These are phyloP conservation scores for Solanum pinnatisectum DNA, from an alignment of 257 asterid genomes.

Conservation along the genomic window DNA sequence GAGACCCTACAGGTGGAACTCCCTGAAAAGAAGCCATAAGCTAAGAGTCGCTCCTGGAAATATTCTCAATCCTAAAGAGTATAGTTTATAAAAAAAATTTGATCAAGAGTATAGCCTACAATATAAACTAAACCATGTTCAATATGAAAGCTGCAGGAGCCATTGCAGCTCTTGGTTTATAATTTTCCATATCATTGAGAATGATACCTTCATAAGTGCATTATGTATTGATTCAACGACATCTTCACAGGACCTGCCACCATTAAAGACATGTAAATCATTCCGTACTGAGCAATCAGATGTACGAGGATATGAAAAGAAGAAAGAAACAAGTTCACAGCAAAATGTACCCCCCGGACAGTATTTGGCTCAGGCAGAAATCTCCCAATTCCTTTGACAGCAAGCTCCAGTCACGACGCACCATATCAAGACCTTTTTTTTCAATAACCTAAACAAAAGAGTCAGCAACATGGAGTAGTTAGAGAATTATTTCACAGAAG, in stretches of 20 bases:
- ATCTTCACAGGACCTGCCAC: slow-evolving; percentile 83
- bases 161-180: neutral
- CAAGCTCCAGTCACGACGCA: slow-evolving; percentile 99
- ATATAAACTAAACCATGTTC: neutral
- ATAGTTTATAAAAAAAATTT: neutral
- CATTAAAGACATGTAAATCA: slow-evolving; percentile 1
- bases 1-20: neutral
- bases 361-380: slow-evolving; percentile 84
- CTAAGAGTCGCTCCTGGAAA: neutral
- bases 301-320: neutral
- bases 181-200: slow-evolving; percentile 4
- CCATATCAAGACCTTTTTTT: slow-evolving; percentile 98
- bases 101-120: neutral
- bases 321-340: slow-evolving; percentile 1
- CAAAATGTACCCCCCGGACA: slow-evolving; percentile 73
- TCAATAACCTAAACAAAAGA: slow-evolving; percentile 57
- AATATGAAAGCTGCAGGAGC: neutral
- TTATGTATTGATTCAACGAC: slow-evolving; percentile 87
- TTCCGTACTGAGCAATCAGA: neutral
- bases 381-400: slow-evolving; percentile 92
- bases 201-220: slow-evolving; percentile 67
- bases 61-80: neutral
- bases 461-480: neutral
- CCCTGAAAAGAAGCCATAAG: neutral
- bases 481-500: neutral